These are phyloP conservation scores for Trypanosoma grayi DNA, from an alignment of 208 protist genomes.

Conservation along the genomic window DNA sequence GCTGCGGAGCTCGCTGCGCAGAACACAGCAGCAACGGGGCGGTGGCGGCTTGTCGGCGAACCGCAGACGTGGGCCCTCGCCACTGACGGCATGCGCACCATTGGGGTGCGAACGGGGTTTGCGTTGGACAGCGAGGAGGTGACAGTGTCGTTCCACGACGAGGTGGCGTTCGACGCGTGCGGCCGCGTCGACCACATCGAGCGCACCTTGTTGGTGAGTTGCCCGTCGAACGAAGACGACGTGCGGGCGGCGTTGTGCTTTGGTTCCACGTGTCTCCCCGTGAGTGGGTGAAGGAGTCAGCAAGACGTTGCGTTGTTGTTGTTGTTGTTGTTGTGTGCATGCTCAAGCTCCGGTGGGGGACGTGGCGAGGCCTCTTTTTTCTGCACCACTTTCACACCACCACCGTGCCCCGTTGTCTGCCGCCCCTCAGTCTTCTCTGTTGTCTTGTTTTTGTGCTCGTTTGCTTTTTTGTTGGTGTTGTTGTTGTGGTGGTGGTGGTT, in stretches of 20 bases:
- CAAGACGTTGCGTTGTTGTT: too few relatives aligned
- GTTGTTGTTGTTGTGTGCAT: too few relatives aligned
- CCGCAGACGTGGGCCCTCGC: not conserved
- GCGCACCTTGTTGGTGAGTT: constrained; percentile 37
- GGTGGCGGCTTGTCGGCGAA: constrained; percentile 9
- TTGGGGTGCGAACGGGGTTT: constrained; percentile 24
- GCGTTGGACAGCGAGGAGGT: constrained; percentile 20
- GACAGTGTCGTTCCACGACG: constrained; percentile 32
- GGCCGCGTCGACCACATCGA: constrained; percentile 28
- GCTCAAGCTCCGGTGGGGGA: too few relatives aligned
- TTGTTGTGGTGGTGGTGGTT: too few relatives aligned
- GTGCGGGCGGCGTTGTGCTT: constrained; percentile 35
- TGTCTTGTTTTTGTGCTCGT: constrained; percentile 8
- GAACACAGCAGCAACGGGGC: not conserved
- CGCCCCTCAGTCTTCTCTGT: constrained; percentile 4
- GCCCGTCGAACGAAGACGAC: constrained; percentile 25
- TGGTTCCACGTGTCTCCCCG: constrained; percentile 10
- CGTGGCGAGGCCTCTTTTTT: too few relatives aligned
- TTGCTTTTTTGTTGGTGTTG: too few relatives aligned
- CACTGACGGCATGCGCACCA: not conserved
- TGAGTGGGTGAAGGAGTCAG: too few relatives aligned
- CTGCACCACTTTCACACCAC: too few relatives aligned
- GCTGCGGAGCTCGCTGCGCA: constrained; percentile 4
- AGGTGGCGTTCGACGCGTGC: constrained; percentile 43
- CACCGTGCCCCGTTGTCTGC: not conserved